These are phyloP conservation scores for Debaryomyces sp. DNA, from an alignment of 1,139 yeast species.

Conservation along the genomic window DNA sequence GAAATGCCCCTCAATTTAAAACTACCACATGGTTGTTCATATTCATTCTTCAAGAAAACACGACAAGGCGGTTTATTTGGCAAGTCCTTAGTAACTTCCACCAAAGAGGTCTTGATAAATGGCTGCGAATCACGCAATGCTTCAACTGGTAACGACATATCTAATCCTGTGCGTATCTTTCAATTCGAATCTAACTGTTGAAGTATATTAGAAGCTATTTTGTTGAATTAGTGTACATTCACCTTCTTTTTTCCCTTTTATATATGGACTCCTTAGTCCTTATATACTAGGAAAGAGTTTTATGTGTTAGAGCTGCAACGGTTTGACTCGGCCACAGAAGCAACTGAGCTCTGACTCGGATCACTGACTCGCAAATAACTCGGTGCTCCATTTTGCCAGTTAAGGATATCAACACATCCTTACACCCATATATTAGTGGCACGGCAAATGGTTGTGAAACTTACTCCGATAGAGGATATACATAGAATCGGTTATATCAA, in stretches of 20 bases:
- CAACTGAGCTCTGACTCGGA: neutral
- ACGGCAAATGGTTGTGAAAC: neutral
- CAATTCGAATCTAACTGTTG: neutral
- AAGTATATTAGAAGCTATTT: neutral
- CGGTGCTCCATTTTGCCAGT: neutral
- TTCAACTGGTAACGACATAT: slow-evolving; percentile 4
- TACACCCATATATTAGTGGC: neutral
- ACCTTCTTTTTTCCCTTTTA: neutral
- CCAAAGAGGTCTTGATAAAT: slow-evolving; percentile 25
- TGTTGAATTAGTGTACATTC: neutral
- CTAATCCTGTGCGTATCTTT: neutral
- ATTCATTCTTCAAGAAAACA: slow-evolving; percentile 39
- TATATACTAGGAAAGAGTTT: neutral
- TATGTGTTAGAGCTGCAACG: neutral
- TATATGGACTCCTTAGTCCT: neutral
- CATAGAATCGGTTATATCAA: neutral
- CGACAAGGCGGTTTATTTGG: slow-evolving; percentile 29
- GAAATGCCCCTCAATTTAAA: slow-evolving; percentile 47
- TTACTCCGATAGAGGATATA: neutral
- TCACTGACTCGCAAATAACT: neutral
- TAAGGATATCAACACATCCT: neutral
- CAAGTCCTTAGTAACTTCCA: slow-evolving; percentile 31
- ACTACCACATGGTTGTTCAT: slow-evolving; percentile 45
- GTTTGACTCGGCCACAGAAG: neutral
- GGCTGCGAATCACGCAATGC: slow-evolving; percentile 16